Base-by-base conservation (phyloP, 1,139 yeast species). In the Yamadazyma triangularis region DNA sequence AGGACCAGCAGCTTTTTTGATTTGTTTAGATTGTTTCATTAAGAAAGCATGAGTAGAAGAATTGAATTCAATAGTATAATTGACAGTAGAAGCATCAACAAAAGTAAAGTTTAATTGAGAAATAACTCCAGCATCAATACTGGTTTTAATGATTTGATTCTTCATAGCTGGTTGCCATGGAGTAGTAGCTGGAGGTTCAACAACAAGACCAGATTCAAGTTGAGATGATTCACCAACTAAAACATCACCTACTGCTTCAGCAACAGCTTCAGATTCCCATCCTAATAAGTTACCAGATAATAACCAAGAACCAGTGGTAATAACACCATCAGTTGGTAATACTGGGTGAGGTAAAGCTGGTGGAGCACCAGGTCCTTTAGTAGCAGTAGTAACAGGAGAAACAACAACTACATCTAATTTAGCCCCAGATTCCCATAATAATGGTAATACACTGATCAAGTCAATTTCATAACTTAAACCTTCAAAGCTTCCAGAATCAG, bases 401-500 rank as follows among this genome's bases (percentile, higher is more conserved):
- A 46, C 50, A 15, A 53, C 51, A 29, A 42, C 50, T 24, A 55
- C 33, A 24, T 39, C 47, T 23, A 55, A 40, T 13, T 41, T 38
- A 20, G 47, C 41, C 18, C 32, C 44, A 28, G 38, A 50, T 20
- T 36, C 39, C 58, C 75, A 56, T 28, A 57, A 48, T 18, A 51
- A 40, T 9, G 62, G 61, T 35, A 57, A 47, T 23, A 55, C 42
- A 8, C 51, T 37, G 13, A 52, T 36, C 38, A 57, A 51, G 33
- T 56, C 58, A 21, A 56, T 30, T 27, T 51, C 57, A 34, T 54
- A 56, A 13, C 45, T 34, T 28, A 53, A 44, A 3, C 59, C 60
- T 28, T 47, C 42, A 34, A 53, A 54, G 18, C 53, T 39, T 20
- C 58, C 58, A 28, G 42, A 35, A 14, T 55, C 51, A 26, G 48